Conservation (phyloP, 768 basidiomycete species). For the Suillus subluteus region DNA sequence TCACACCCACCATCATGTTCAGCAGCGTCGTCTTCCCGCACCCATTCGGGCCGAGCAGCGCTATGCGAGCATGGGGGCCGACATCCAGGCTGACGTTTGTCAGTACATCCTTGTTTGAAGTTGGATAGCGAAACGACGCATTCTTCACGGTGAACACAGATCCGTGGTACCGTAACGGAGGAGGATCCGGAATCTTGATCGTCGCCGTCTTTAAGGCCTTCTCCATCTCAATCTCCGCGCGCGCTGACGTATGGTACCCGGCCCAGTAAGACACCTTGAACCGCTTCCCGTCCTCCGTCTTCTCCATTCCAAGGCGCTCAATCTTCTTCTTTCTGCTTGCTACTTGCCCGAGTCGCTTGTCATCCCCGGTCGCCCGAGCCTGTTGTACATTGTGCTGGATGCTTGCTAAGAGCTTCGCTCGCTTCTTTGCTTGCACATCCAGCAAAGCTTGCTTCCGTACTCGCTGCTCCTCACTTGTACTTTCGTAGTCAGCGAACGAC, state of each 20-base stretch:
- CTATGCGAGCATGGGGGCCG: constrained; percentile 41
- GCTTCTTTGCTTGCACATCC: constrained; percentile 49
- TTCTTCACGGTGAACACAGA: constrained; percentile 34
- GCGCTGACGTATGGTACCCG: constrained; percentile 40
- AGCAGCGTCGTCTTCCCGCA: constrained; percentile 56
- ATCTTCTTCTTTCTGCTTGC: constrained; percentile 64
- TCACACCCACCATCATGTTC: constrained; percentile 43
- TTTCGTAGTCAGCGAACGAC: constrained; percentile 54
- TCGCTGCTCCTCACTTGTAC: constrained; percentile 47
- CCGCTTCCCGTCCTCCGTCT: constrained; percentile 40
- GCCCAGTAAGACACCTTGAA: constrained; percentile 61
- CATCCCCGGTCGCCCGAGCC: constrained; percentile 63
- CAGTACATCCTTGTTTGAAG: constrained; percentile 29
- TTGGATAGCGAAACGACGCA: constrained; percentile 39
- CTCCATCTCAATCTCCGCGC: constrained; percentile 42
- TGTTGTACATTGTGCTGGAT: constrained; percentile 54
- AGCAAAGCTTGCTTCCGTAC: constrained; percentile 49
- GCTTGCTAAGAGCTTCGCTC: constrained; percentile 52
- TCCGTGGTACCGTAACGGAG: constrained; percentile 36
- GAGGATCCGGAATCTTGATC: constrained; percentile 34
- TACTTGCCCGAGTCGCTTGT: constrained; percentile 56
- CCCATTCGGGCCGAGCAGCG: constrained; percentile 42
- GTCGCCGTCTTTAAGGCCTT: constrained; percentile 34
- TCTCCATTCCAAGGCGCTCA: constrained; percentile 26
- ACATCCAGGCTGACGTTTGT: constrained; percentile 42